Evolutionary conservation across 495 filamentous ascomycete species (phyloP).

Genomic region (Talaromyces nanjingensis): DNA sequence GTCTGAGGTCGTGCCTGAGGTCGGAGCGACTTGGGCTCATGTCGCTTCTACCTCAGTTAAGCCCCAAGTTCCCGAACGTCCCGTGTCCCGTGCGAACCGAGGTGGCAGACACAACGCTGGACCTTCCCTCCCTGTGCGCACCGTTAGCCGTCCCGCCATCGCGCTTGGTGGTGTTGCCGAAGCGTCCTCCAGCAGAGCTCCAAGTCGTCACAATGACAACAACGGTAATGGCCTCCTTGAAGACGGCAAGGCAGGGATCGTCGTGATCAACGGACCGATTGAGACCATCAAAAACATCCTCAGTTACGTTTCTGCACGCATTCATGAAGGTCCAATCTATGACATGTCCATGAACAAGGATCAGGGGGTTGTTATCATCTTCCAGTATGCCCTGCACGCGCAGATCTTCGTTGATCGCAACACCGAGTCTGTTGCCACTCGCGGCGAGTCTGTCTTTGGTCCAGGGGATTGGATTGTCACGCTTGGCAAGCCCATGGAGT

Average conservation of each 20-base stretch:
- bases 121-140: neutral
- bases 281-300: constrained; percentile 9
- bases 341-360: constrained; percentile 22
- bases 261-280: constrained; percentile 18
- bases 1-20: neutral
- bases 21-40: neutral
- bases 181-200: neutral
- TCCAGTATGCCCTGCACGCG: constrained; percentile 24
- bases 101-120: neutral
- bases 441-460: constrained; percentile 23
- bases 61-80: neutral
- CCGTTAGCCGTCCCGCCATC: neutral
- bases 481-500: constrained; percentile 21
- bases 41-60: neutral
- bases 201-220: neutral
- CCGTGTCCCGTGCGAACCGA: neutral
- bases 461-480: constrained; percentile 17
- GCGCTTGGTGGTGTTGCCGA: neutral
- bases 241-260: constrained; percentile 22
- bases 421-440: constrained; percentile 17
- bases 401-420: constrained; percentile 23
- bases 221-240: neutral
- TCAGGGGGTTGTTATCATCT: constrained; percentile 17
- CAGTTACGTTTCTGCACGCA: constrained; percentile 20
- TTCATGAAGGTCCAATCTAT: constrained; percentile 27